Percentiles rank a stretch among this genome's conserved stretches.
Evolutionary conservation across 2,329 filamentous ascomycete genomes (phyloP).

Genomic region (Aureobasidium mangrovei): DNA sequence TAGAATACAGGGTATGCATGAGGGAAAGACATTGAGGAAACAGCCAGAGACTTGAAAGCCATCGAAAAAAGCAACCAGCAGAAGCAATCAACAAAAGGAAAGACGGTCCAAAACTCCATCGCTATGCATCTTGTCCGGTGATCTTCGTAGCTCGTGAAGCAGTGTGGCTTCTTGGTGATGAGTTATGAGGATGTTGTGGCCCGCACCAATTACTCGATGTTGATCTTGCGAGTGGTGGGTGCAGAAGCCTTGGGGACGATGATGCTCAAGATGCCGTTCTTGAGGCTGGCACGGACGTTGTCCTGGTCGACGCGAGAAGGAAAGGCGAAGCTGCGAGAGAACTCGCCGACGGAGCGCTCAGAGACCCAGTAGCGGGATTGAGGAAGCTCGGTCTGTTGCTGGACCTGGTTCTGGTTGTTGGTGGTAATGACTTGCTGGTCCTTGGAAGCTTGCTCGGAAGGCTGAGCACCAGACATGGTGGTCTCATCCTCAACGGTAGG

Average conservation of each 20-base stretch:
- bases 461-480: constrained; percentile 11
- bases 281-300: constrained; percentile 51
- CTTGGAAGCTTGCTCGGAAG: background rate
- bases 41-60: too few species aligned
- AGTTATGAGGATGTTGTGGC: background rate
- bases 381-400: constrained; percentile 16
- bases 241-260: constrained; percentile 48
- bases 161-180: background rate
- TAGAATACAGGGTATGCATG: too few species aligned
- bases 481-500: constrained; percentile 56
- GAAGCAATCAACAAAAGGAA: background rate
- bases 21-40: too few species aligned
- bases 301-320: constrained; percentile 51
- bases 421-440: constrained; percentile 9
- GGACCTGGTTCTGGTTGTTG: constrained; percentile 11
- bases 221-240: constrained; percentile 43
- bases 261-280: constrained; percentile 51
- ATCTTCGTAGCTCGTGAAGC: background rate
- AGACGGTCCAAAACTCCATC: background rate
- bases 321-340: constrained; percentile 52
- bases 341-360: constrained; percentile 51
- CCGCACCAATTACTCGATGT: constrained; percentile 40
- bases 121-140: constrained; percentile 1
- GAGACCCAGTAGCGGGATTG: constrained; percentile 57
- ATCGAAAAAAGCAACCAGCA: background rate